Conservation (phyloP, 2,329 filamentous ascomycete species). For the Neurospora sp. region DNA sequence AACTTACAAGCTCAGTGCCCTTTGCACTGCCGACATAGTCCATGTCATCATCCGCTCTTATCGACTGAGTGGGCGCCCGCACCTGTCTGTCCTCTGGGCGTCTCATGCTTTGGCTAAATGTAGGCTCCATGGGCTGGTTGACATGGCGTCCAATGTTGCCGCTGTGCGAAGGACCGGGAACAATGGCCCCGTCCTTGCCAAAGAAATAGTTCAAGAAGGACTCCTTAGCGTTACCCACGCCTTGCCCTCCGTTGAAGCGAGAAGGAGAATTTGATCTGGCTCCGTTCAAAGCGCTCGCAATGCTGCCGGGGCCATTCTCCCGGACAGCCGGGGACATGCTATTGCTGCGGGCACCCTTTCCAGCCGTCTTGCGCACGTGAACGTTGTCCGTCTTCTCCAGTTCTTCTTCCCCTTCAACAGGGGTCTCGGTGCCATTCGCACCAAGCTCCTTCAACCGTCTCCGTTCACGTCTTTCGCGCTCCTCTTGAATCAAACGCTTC, state of each 20-base stretch:
- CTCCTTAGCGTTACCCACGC: constrained; percentile 59
- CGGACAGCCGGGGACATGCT: constrained; percentile 67
- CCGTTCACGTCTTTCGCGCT: constrained; percentile 76
- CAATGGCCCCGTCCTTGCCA: constrained; percentile 70
- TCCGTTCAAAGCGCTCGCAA: constrained; percentile 60
- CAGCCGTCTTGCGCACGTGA: constrained; percentile 49
- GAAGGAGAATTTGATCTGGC: constrained; percentile 51
- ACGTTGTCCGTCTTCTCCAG: constrained; percentile 44
- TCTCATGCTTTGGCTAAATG: constrained; percentile 73
- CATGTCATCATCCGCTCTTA: constrained; percentile 31
- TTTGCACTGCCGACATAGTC: constrained; percentile 32
- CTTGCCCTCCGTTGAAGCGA: constrained; percentile 45
- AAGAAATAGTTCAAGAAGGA: constrained; percentile 99
- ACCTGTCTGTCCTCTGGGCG: constrained; percentile 52
- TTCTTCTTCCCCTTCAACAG: constrained; percentile 54
- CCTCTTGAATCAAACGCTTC: constrained; percentile 67
- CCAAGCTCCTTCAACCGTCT: constrained; percentile 75
- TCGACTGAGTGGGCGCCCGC: constrained; percentile 34
- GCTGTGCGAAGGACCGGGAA: constrained; percentile 29
- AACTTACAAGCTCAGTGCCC: constrained; percentile 51
- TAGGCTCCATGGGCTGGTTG: constrained; percentile 69
- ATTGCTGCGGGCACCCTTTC: constrained; percentile 54
- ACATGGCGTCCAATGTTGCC: constrained; percentile 50
- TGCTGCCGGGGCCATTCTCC: constrained; percentile 51
- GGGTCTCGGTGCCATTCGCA: constrained; percentile 60